phyloP scores from a whole-genome alignment of 2,329 filamentous ascomycete genomes.

The Polytolypa hystricis region DNA sequence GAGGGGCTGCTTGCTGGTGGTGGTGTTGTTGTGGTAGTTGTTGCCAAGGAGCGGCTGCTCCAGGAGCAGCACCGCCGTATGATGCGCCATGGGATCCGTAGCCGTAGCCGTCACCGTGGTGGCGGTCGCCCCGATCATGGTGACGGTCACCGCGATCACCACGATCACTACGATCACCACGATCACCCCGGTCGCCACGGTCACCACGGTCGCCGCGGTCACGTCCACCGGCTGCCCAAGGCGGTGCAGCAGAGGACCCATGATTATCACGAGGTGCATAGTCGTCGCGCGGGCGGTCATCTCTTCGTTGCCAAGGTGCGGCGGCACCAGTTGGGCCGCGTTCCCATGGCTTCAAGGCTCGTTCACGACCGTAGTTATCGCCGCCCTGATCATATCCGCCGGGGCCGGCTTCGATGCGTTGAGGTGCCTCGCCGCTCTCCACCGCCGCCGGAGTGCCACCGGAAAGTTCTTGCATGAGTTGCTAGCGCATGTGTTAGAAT shows the following conservation, averaged over 20 bases:
- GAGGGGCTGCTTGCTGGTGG: slow-evolving; percentile 20
- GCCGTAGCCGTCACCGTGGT: slow-evolving; percentile 20
- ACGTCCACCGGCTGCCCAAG: slow-evolving; percentile 23
- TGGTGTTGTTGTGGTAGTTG: slow-evolving; percentile 39
- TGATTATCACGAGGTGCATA: slow-evolving; percentile 19
- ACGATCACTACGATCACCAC: slow-evolving; percentile 28
- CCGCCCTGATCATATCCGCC: slow-evolving; percentile 46
- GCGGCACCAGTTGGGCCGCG: slow-evolving; percentile 66
- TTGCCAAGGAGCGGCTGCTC: slow-evolving; percentile 49
- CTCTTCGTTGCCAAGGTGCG: slow-evolving; percentile 62
- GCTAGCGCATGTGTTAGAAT: slow-evolving; percentile 45
- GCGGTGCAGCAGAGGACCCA: slow-evolving; percentile 16
- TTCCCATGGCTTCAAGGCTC: slow-evolving; percentile 74
- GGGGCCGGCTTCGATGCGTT: slow-evolving; percentile 78
- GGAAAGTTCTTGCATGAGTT: slow-evolving; percentile 95
- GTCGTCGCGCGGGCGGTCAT: slow-evolving; percentile 46
- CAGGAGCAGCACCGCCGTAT: slow-evolving; percentile 34
- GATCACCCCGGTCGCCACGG: slow-evolving; percentile 28
- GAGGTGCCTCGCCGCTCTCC: slow-evolving; percentile 50
- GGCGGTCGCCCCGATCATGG: neutral
- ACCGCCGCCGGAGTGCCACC: slow-evolving; percentile 52
- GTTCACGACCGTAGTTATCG: slow-evolving; percentile 29
- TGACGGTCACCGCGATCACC: too few relatives aligned
- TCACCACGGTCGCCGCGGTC: slow-evolving; percentile 31
- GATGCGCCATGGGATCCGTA: slow-evolving; percentile 25